A percentile compares a stretch with the other conserved stretches of the same genome.
These are phyloP conservation scores for Striga asiatica DNA, from an alignment of 257 asterid species.

Conservation along the genomic window DNA sequence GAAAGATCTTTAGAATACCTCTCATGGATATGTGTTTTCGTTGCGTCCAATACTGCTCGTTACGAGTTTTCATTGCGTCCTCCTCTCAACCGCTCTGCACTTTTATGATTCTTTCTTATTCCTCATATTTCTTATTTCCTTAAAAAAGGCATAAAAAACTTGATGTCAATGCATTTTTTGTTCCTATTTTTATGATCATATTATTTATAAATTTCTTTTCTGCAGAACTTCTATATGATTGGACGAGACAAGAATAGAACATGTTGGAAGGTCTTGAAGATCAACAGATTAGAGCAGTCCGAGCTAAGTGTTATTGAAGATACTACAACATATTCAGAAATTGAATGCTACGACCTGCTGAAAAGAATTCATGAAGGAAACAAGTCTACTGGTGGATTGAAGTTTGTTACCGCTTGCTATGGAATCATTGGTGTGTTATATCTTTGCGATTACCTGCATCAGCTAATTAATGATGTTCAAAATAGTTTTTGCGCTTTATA, in stretches of 20 bases:
- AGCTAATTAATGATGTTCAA: too few relatives aligned
- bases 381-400: constrained; percentile 79
- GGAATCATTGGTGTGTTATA: constrained; percentile 92
- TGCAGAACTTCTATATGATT: constrained; percentile 83
- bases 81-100: too few relatives aligned
- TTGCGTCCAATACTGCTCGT: too few relatives aligned
- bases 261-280: constrained; percentile 78
- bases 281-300: constrained; percentile 69
- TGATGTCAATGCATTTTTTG: too few relatives aligned
- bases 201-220: constrained; percentile 16
- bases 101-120: too few relatives aligned
- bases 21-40: too few relatives aligned
- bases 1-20: too few relatives aligned
- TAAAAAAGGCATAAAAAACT: too few relatives aligned
- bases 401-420: constrained; percentile 81
- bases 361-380: constrained; percentile 92
- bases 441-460: too few relatives aligned
- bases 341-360: constrained; percentile 84
- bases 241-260: constrained; percentile 94
- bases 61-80: too few relatives aligned
- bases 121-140: too few relatives aligned
- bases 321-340: constrained; percentile 60
- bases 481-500: neutral
- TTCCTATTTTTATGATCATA: too few relatives aligned
- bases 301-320: constrained; percentile 84